Base-by-base conservation (phyloP, 768 basidiomycete genomes). In the Candolleomyces efflorescens region DNA sequence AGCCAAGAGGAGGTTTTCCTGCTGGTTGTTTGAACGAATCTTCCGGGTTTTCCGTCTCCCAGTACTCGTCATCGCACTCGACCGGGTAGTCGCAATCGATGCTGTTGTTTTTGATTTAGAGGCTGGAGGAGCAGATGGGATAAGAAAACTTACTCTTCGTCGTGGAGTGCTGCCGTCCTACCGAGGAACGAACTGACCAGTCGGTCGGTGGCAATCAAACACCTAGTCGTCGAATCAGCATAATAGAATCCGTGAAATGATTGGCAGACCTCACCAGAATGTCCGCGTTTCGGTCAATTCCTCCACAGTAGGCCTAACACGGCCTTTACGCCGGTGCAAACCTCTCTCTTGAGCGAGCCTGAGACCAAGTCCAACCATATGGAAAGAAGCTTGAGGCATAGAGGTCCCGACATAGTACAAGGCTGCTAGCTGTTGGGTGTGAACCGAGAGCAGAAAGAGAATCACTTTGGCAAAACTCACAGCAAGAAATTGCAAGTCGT, bases 401-500 rank as follows among this genome's bases (percentile, higher is more conserved):
- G 77, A 79, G 18, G 81, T 66, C 72, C 74, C 76, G 59, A 63
- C 66, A 51, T 78, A 75, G 59, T 67, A 70, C 18, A 69, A 39
- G 24, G 69, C 68, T 15, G 69, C 64, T 38, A 71, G 65, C 71
- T 72, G 56, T 54, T 18, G 17, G 27, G 22, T 49, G 17, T 32
- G 9, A 49, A 1, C 6, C n/a, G 23, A 15, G 41, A 20, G 15
- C 9, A 43, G 6, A 43, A 18, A 43, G 12, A 15, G 1, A 43
- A 43, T 43, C 32, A 11, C 11, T 1, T 32, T 5, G 32, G 5
- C 32, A 15, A 43, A 39, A 43, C 41, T 43, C 13, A 43, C 41
- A 64, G 78, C 77, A 64, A 83, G 84, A 20, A 77, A 78, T 66
- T 95, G 92, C 22, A 95, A 71, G 63, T 91, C 89, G 65, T 84